These are phyloP conservation scores for Phytophthora pini DNA, from an alignment of 352 stramenopile species.

Conservation along the genomic window DNA sequence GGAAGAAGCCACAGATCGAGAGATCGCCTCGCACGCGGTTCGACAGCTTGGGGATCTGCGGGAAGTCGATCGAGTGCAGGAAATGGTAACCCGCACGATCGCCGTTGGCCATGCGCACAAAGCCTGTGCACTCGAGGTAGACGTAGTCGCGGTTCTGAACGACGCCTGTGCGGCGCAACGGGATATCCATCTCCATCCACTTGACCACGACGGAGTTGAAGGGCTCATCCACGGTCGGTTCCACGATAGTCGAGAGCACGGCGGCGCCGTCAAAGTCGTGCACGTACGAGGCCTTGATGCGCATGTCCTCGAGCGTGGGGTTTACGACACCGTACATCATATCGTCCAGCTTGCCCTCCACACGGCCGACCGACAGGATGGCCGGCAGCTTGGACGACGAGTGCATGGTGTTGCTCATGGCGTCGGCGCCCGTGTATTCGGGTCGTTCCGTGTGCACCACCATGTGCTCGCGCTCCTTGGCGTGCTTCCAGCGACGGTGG, in stretches of 20 bases:
- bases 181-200: slow-evolving; percentile 55
- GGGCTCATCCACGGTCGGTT: slow-evolving; percentile 34
- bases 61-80: slow-evolving; percentile 66
- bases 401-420: slow-evolving; percentile 32
- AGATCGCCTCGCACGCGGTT: slow-evolving; percentile 48
- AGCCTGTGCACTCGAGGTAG: slow-evolving; percentile 61
- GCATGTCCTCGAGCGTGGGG: slow-evolving; percentile 43
- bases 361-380: slow-evolving; percentile 38
- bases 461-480: slow-evolving; percentile 45
- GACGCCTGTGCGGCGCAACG: slow-evolving; percentile 37
- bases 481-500: slow-evolving; percentile 40
- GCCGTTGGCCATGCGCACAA: slow-evolving; percentile 45
- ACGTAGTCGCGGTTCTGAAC: slow-evolving; percentile 71
- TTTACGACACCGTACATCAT: slow-evolving; percentile 52
- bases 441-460: slow-evolving; percentile 40
- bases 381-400: slow-evolving; percentile 36
- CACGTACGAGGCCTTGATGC: slow-evolving; percentile 48
- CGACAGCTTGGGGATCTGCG: slow-evolving; percentile 45
- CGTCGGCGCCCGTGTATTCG: slow-evolving; percentile 36
- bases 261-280: slow-evolving; percentile 39
- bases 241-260: slow-evolving; percentile 45
- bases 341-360: slow-evolving; percentile 44
- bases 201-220: slow-evolving; percentile 49
- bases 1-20: slow-evolving; percentile 63
- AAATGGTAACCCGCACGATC: slow-evolving; percentile 69